A percentile compares a stretch with the other conserved stretches of the same genome.
Evolutionary conservation across 768 basidiomycete genomes (phyloP).

Genomic region (Auriculariales sp.): DNA sequence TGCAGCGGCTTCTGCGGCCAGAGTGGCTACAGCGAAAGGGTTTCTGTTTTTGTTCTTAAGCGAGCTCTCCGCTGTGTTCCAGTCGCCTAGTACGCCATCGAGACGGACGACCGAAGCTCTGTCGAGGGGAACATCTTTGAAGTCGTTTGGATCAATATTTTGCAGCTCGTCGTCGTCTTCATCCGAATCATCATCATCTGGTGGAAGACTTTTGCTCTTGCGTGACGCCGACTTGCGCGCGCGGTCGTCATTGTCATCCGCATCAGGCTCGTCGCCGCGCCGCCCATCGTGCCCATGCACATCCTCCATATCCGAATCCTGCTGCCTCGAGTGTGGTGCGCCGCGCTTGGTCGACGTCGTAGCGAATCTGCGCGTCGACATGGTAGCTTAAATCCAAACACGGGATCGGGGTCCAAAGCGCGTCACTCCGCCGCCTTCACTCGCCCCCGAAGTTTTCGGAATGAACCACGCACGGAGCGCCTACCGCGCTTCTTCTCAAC

Average conservation of each 20-base stretch:
- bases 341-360: too few relatives aligned
- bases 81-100: slow-evolving; percentile 45
- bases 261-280: background rate
- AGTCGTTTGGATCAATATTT: slow-evolving; percentile 42
- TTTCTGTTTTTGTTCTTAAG: background rate
- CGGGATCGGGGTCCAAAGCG: too few relatives aligned
- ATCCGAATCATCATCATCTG: slow-evolving; percentile 20
- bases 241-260: background rate
- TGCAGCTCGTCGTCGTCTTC: slow-evolving; percentile 15
- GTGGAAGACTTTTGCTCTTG: background rate
- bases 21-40: slow-evolving; percentile 1
- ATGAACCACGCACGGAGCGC: too few relatives aligned
- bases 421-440: too few relatives aligned
- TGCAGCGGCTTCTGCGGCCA: slow-evolving; percentile 7
- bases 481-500: too few relatives aligned
- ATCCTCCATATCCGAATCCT: too few relatives aligned
- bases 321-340: too few relatives aligned
- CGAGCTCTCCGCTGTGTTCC: slow-evolving; percentile 19
- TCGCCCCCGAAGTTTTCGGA: too few relatives aligned
- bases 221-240: background rate
- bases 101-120: slow-evolving; percentile 37
- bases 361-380: too few relatives aligned
- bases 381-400: too few relatives aligned
- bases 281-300: too few relatives aligned
- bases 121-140: slow-evolving; percentile 52